Evolutionary conservation across 225 moss, liverwort and hornwort genomes (phyloP).

Genomic region (Ulota crispa): DNA sequence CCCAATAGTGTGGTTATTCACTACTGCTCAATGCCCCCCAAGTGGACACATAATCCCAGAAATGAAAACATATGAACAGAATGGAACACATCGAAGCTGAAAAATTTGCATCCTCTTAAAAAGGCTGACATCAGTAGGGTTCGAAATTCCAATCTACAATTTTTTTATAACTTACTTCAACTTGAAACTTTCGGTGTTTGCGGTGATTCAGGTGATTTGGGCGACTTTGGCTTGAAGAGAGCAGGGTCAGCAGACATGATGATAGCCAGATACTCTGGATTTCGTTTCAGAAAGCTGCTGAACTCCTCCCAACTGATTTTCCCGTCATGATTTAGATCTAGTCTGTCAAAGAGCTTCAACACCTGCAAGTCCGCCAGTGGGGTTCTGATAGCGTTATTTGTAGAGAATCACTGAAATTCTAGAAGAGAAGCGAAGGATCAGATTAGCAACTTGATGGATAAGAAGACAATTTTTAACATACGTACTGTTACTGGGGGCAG

Average conservation of each 20-base stretch:
- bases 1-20: not conserved
- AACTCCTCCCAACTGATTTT: conserved; percentile 68
- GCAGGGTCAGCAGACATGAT: conserved; percentile 60
- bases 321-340: conserved; percentile 50
- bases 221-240: conserved; percentile 32
- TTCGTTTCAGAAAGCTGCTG: conserved; percentile 46
- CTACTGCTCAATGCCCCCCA: conserved; percentile 11
- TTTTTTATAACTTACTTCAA: not conserved
- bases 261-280: conserved; percentile 62
- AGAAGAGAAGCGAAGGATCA: not conserved
- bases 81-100: conserved; percentile 2
- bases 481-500: conserved; percentile 46
- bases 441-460: not conserved
- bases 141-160: not conserved
- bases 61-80: not conserved
- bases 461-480: not conserved
- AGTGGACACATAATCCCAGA: not conserved
- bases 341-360: conserved; percentile 44
- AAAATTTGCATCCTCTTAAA: not conserved
- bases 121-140: not conserved
- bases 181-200: not conserved
- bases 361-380: conserved; percentile 38
- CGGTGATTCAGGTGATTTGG: not conserved
- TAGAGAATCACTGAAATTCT: not conserved
- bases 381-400: not conserved